These are phyloP conservation scores for Xylaria digitata DNA, from an alignment of 2,329 filamentous ascomycete genomes.

Conservation along the genomic window DNA sequence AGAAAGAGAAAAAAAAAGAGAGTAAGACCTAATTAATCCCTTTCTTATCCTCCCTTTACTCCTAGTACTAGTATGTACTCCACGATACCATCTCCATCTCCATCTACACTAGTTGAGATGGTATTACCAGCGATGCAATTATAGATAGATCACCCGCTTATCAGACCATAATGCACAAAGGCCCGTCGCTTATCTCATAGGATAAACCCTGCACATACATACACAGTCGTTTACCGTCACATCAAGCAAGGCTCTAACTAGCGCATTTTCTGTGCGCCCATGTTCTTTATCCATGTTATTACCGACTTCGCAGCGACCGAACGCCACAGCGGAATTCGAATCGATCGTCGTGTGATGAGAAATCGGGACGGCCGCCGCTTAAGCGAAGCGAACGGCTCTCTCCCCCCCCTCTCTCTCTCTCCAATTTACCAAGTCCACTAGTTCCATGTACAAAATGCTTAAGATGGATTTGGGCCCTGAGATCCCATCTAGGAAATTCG, in stretches of 20 bases:
- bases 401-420: too few relatives aligned
- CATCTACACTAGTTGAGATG: too few relatives aligned
- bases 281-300: constrained; percentile 5
- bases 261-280: neutral
- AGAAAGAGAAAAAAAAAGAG: too few relatives aligned
- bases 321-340: neutral
- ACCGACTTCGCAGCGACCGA: constrained; percentile 2
- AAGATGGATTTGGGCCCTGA: too few relatives aligned
- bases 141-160: neutral
- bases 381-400: constrained; percentile 1
- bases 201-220: constrained; percentile 28
- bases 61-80: too few relatives aligned
- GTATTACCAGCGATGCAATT: neutral
- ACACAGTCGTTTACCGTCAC: neutral
- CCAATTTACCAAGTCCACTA: neutral
- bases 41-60: neutral
- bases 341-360: constrained; percentile 24
- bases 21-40: constrained; percentile 1
- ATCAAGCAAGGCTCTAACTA: constrained; percentile 6
- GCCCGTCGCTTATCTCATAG: constrained; percentile 25
- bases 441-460: neutral
- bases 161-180: constrained; percentile 14
- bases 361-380: constrained; percentile 13
- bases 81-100: neutral
- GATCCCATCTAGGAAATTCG: constrained; percentile 9